These are phyloP conservation scores for Fusarium buharicum DNA, from an alignment of 2,329 filamentous ascomycete genomes.

Conservation along the genomic window DNA sequence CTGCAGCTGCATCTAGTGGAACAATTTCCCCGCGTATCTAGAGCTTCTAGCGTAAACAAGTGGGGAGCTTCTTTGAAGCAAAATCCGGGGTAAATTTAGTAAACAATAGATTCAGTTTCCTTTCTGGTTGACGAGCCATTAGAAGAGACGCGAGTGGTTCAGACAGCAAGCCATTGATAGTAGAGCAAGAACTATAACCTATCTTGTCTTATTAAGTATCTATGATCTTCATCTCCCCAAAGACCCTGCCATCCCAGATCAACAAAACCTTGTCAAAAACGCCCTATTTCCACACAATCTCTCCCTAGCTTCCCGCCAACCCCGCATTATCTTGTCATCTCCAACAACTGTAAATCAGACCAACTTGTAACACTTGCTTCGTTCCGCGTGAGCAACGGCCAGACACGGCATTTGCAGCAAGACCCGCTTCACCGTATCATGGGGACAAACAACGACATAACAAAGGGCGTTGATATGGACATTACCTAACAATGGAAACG, in stretches of 20 bases:
- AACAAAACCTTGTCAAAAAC: conserved; percentile 36
- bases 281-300: conserved; percentile 24
- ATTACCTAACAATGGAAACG: background rate
- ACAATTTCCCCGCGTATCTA: conserved; percentile 23
- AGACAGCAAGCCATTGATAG: accelerated
- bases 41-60: conserved; percentile 26
- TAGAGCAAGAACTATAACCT: background rate
- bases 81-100: conserved; percentile 16
- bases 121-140: background rate
- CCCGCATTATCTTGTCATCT: conserved; percentile 28
- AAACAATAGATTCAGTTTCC: background rate
- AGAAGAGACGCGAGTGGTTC: conserved; percentile 3
- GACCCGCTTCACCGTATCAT: conserved; percentile 1
- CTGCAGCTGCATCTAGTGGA: background rate
- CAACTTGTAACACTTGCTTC: background rate
- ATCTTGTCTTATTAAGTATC: no score
- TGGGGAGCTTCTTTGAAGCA: conserved; percentile 9
- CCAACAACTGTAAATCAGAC: conserved; percentile 7
- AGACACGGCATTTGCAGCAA: conserved; percentile 27
- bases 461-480: conserved; percentile 26
- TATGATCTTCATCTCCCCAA: background rate
- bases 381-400: conserved; percentile 34
- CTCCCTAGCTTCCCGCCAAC: conserved; percentile 22
- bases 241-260: background rate
- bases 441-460: conserved; percentile 26